Base-by-base conservation (phyloP, 2,329 filamentous ascomycete genomes). In the Fusarium penzigii region DNA sequence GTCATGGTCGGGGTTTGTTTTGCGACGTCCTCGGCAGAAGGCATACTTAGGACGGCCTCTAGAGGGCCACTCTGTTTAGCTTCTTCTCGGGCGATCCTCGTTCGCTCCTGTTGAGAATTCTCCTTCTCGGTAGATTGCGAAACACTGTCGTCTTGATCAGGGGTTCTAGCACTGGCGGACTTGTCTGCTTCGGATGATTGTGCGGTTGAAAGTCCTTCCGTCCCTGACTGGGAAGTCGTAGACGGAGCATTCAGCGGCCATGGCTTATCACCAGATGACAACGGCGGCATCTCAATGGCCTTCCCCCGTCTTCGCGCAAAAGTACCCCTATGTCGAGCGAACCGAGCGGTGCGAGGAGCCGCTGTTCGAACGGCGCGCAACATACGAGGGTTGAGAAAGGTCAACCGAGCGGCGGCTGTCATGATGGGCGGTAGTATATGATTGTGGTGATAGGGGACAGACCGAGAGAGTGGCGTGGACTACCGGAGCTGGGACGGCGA, bases 331-430 rank as follows among this genome's bases (percentile, higher is more conserved):
- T 47, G 65, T 55, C 74, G 70, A 48, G 78, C 13, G 57, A 65
- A 42, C 51, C 75, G 70, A 61, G 73, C 67, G 72, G 75, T 67
- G 70, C 65, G 56, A 68, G 61, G 57, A 78, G 52, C 50, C 16
- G 39, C 49, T 29, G 52, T 55, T 48, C 56, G 57, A 25, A 76
- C 57, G 14, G 78, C 75, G 49, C 85, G 83, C 69, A 87, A 82
- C 49, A 89, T 71, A 60, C 85, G 83, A 42, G 87, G 86, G 61
- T 88, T 89, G 16, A 90, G 75, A 64, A 89, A 89, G 14, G 83
- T 82, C 53, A 90, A 75, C 64, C 86, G 79, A 54, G 77, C 74
- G 20, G 81, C 77, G 57, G 85, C 78, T 84, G 85, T 78, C 86
- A 90, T 90, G 55, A 42, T 34, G 48, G 47, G 48, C 39, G 47